Evolutionary conservation across 2,329 filamentous ascomycete genomes (phyloP).

Genomic region (Fusarium camptoceras): DNA sequence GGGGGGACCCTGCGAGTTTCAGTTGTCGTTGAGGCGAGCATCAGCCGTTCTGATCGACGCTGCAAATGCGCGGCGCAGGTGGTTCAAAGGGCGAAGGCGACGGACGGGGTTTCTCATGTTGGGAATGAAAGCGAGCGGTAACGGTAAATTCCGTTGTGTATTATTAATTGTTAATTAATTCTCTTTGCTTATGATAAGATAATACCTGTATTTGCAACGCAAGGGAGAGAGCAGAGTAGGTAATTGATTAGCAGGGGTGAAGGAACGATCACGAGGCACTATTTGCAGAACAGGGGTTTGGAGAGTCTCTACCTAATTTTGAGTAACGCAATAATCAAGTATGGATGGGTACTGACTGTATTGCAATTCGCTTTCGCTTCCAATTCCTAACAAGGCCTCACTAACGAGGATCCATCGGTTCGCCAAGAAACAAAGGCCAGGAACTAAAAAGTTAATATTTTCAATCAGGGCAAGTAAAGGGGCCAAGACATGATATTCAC

Average conservation of each 20-base stretch:
- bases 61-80: slow-evolving; percentile 25
- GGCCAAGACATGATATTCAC: background rate
- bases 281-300: slow-evolving; percentile 39
- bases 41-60: slow-evolving; percentile 36
- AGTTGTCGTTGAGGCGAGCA: slow-evolving; percentile 34
- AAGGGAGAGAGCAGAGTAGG: slow-evolving; percentile 31
- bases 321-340: slow-evolving; percentile 22
- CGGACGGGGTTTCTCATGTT: slow-evolving; percentile 6
- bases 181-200: slow-evolving; percentile 14
- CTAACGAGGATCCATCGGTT: slow-evolving; percentile 9
- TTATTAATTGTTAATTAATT: slow-evolving; percentile 12
- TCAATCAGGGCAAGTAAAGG: slow-evolving; percentile 2
- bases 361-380: slow-evolving; percentile 21
- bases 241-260: slow-evolving; percentile 35
- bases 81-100: slow-evolving; percentile 7
- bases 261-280: slow-evolving; percentile 46
- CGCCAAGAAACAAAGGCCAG: slow-evolving; percentile 5
- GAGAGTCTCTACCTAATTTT: slow-evolving; percentile 23
- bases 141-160: background rate
- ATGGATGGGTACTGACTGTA: background rate
- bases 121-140: slow-evolving; percentile 8
- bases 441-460: background rate
- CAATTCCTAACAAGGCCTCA: background rate
- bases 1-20: slow-evolving; percentile 33
- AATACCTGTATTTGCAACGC: slow-evolving; percentile 27